Percentiles rank a stretch among this genome's conserved stretches.
These are phyloP conservation scores for Colletotrichum phormii DNA, from an alignment of 2,329 filamentous ascomycete genomes.

Conservation along the genomic window DNA sequence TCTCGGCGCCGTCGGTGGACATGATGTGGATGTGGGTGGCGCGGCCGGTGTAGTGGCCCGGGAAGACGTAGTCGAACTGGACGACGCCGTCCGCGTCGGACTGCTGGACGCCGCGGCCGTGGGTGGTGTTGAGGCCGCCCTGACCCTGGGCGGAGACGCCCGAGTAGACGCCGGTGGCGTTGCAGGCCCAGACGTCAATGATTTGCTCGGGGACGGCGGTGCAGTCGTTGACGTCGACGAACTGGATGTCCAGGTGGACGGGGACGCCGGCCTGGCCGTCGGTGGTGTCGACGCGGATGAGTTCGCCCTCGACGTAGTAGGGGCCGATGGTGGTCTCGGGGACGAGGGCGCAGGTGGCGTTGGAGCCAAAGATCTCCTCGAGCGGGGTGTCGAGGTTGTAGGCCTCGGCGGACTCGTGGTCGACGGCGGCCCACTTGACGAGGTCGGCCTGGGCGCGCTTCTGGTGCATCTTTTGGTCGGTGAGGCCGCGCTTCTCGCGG, in stretches of 20 bases:
- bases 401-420: slow-evolving; percentile 45
- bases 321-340: slow-evolving; percentile 33
- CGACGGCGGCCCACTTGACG: slow-evolving; percentile 46
- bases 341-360: slow-evolving; percentile 33
- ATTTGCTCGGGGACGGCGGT: slow-evolving; percentile 36
- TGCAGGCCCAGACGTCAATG: slow-evolving; percentile 42
- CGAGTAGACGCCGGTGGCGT: slow-evolving; percentile 55
- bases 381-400: slow-evolving; percentile 48
- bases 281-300: slow-evolving; percentile 56
- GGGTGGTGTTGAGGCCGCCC: slow-evolving; percentile 33
- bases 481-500: slow-evolving; percentile 50
- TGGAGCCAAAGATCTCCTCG: slow-evolving; percentile 40
- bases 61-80: slow-evolving; percentile 57
- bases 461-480: slow-evolving; percentile 44
- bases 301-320: slow-evolving; percentile 56
- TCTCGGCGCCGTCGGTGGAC: slow-evolving; percentile 51
- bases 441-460: slow-evolving; percentile 48
- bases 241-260: slow-evolving; percentile 47
- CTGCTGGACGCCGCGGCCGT: slow-evolving; percentile 37
- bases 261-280: slow-evolving; percentile 56
- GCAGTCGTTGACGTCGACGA: slow-evolving; percentile 40
- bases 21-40: slow-evolving; percentile 61
- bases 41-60: slow-evolving; percentile 57
- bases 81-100: slow-evolving; percentile 40
- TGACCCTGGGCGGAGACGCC: slow-evolving; percentile 43